Evolutionary conservation across 2,329 filamentous ascomycete species (phyloP).

Genomic region (Diaporthe vexans): DNA sequence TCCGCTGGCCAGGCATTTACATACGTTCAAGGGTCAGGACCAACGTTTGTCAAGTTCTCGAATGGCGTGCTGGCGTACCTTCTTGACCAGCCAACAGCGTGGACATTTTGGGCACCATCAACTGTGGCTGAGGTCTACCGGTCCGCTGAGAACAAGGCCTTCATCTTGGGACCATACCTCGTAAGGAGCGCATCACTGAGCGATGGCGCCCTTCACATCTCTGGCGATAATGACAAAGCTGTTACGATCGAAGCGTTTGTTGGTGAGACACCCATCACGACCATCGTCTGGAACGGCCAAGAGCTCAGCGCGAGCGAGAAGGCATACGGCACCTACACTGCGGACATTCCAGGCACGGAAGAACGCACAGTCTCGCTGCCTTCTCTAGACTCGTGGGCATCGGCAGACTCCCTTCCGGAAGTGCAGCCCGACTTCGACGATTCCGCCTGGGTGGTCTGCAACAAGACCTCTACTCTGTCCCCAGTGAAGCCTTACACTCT

Average conservation of each 20-base stretch:
- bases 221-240: conserved; percentile 75
- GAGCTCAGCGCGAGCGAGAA: conserved; percentile 53
- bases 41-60: conserved; percentile 62
- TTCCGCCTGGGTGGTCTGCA: conserved; percentile 62
- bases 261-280: conserved; percentile 62
- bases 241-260: conserved; percentile 73
- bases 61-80: conserved; percentile 65
- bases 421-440: conserved; percentile 62
- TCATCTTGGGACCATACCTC: conserved; percentile 70
- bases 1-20: conserved; percentile 52
- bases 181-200: conserved; percentile 66
- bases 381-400: conserved; percentile 60
- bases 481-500: conserved; percentile 61
- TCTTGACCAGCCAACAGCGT: conserved; percentile 66
- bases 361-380: conserved; percentile 59
- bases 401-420: conserved; percentile 65
- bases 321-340: conserved; percentile 60
- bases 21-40: conserved; percentile 62
- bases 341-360: conserved; percentile 68
- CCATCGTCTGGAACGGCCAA: conserved; percentile 73
- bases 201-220: conserved; percentile 65
- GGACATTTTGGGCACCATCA: conserved; percentile 68
- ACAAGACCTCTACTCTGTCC: conserved; percentile 62
- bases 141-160: conserved; percentile 62
- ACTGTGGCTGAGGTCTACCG: conserved; percentile 59